A percentile compares a stretch with the other conserved stretches of the same genome.
phyloP scores from a whole-genome alignment of 345 rosid species.

The Geranium rotundifolium region DNA sequence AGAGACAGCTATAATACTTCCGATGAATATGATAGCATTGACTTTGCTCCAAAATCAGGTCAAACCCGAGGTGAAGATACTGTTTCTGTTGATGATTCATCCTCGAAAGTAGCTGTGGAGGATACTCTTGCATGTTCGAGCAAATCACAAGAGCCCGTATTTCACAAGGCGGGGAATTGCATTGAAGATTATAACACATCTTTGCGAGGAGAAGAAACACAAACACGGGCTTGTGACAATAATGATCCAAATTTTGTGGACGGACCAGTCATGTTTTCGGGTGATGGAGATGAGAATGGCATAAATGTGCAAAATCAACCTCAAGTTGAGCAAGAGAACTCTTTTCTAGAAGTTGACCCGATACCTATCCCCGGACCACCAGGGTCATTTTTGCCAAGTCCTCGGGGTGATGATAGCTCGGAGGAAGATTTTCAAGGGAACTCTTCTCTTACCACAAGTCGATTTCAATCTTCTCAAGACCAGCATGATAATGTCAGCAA shows the following conservation, averaged over 20 bases:
- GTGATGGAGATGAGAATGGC: slow-evolving; percentile 34
- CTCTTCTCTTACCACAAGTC: slow-evolving; percentile 75
- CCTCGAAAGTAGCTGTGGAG: slow-evolving; percentile 12
- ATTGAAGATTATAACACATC: slow-evolving; percentile 26
- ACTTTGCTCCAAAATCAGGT: slow-evolving; percentile 10
- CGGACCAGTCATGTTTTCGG: slow-evolving; percentile 39
- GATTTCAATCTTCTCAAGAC: slow-evolving; percentile 68
- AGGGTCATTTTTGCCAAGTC: slow-evolving; percentile 92
- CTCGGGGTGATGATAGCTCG: slow-evolving; percentile 58
- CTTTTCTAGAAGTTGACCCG: slow-evolving; percentile 74
- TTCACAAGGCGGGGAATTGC: slow-evolving; percentile 17
- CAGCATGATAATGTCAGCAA: slow-evolving; percentile 48
- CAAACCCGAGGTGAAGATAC: slow-evolving; percentile 9
- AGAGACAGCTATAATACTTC: slow-evolving; percentile 11
- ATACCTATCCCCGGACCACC: slow-evolving; percentile 98
- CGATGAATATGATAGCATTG: slow-evolving; percentile 15
- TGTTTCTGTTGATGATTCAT: slow-evolving; percentile 7
- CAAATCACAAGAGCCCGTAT: slow-evolving; percentile 19
- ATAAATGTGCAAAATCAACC: slow-evolving; percentile 18
- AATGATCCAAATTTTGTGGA: slow-evolving; percentile 23
- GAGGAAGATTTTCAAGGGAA: slow-evolving; percentile 93
- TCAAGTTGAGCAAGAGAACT: slow-evolving; percentile 32
- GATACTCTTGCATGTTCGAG: slow-evolving; percentile 16
- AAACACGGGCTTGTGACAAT: slow-evolving; percentile 7
- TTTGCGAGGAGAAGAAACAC: slow-evolving; percentile 25